Base-by-base conservation (phyloP, 2,329 filamentous ascomycete genomes). In the Sporothrix brunneoviolacea region DNA sequence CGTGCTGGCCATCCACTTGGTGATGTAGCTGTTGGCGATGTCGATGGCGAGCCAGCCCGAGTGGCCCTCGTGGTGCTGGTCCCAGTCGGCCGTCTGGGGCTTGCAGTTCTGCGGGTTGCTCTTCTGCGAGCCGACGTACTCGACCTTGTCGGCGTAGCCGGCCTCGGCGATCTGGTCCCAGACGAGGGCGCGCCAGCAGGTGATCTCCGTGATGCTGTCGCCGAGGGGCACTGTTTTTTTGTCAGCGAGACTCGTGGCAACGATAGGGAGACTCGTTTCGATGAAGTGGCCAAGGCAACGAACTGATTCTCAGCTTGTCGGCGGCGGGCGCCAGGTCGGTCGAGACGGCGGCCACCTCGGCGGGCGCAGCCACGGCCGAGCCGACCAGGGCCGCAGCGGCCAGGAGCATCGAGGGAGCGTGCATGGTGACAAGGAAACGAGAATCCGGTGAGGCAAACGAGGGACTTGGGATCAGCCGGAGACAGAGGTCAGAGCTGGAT, bases 141-240 rank as follows among this genome's bases (percentile, higher is more conserved):
- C 60, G 48, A 71, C 64, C 40, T 61, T 59, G 44, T 58, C 55
- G n/a, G 66, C 59, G 4, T 67, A 51, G 8, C 64, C 63, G 19
- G 64, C 67, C 4, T 58, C 58, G 22, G 60, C 60, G 7, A 73
- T 61, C 50, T 62, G 59, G 48, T 68, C 62, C 70, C 70, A 73
- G 8, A 73, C 60, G 18, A 66, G 52, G 12, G 68, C 61, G 7
- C 70, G 62, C 70, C 70, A 73, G 60, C 71, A 73, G 38, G 67
- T 70, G 47, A 71, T 68, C 52, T 71, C 70, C 2, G 70, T 73
- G 57, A 73, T 71, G 53, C 64, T 68, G 58, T 72, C 70, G 6
- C 70, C 70, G 13, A 72, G 62, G 5, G 66, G 68, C 68, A 70
- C n/a, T n/a, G n/a, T n/a, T n/a, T n/a, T n/a, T n/a, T n/a, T n/a